Evolutionary conservation across 495 filamentous ascomycete species (phyloP).

Genomic region (Melanomma pulvis-pyrius): DNA sequence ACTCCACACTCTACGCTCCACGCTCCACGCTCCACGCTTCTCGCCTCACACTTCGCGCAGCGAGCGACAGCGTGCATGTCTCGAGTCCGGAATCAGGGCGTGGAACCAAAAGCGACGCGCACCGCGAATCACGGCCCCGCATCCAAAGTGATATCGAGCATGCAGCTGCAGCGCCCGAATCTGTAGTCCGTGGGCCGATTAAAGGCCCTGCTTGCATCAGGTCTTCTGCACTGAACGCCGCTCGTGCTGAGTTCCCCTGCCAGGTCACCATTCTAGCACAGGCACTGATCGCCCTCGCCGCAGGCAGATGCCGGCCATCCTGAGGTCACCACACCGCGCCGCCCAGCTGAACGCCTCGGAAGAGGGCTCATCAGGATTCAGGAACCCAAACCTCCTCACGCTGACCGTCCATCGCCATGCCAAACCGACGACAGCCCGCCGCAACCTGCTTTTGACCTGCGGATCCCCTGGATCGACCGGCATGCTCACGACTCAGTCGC

Average conservation of each 20-base stretch:
- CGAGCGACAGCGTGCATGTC: no score
- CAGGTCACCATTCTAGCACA: constrained; percentile 7
- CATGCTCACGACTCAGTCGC: constrained; percentile 9
- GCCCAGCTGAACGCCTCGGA: neutral
- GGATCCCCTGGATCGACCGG: constrained; percentile 5
- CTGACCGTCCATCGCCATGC: neutral
- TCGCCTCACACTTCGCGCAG: neutral
- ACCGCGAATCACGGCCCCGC: constrained; percentile 4
- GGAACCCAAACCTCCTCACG: neutral
- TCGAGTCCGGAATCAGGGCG: neutral
- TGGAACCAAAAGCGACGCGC: neutral
- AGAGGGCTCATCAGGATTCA: neutral
- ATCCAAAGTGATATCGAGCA: neutral
- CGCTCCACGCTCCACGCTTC: no score
- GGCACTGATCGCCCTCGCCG: constrained; percentile 1
- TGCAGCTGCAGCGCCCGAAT: neutral
- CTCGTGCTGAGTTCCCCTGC: constrained; percentile 11
- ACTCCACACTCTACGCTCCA: no score
- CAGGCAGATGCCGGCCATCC: neutral
- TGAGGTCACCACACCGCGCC: neutral
- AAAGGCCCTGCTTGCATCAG: constrained; percentile 7
- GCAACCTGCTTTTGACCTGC: neutral
- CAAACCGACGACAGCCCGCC: neutral
- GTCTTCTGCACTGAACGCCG: constrained; percentile 12
- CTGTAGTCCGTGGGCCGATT: neutral